These are phyloP conservation scores for Hawksworthiomyces lignivorus DNA, from an alignment of 2,329 filamentous ascomycete species.

Conservation along the genomic window DNA sequence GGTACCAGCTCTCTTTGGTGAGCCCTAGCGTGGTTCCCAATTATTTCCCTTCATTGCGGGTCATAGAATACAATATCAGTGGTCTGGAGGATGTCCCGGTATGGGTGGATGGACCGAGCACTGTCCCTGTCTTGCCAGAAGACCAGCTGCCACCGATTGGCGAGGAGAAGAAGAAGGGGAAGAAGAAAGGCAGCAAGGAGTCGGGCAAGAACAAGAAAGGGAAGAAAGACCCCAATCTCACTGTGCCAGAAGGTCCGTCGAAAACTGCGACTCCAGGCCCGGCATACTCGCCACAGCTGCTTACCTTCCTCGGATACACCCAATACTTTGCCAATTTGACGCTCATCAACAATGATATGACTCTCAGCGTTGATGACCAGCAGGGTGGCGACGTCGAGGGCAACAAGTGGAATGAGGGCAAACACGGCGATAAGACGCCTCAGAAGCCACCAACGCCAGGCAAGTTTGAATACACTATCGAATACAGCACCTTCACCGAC, in stretches of 20 bases:
- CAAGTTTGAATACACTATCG: conserved; percentile 73
- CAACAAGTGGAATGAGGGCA: conserved; percentile 54
- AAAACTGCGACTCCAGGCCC: conserved; percentile 71
- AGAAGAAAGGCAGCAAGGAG: too few relatives aligned
- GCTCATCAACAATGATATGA: conserved; percentile 67
- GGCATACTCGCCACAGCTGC: conserved; percentile 77
- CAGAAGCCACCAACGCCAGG: conserved; percentile 51
- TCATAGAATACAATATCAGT: conserved; percentile 89
- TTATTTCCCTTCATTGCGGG: conserved; percentile 79
- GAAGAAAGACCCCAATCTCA: conserved; percentile 52
- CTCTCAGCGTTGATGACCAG: conserved; percentile 16
- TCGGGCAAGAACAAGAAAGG: conserved; percentile 34
- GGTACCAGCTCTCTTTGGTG: conserved; percentile 74
- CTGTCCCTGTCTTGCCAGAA: conserved; percentile 12
- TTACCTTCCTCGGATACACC: conserved; percentile 72
- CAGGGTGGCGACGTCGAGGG: conserved; percentile 17
- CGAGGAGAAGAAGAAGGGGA: conserved; percentile 15
- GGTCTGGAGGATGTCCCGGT: conserved; percentile 54
- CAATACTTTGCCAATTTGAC: conserved; percentile 97
- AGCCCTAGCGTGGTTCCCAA: conserved; percentile 87
- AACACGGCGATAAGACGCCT: conserved; percentile 52
- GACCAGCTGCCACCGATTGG: conserved; percentile 17
- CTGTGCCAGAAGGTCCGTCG: conserved; percentile 64
- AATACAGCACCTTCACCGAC: conserved; percentile 80
- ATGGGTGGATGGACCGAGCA: conserved; percentile 33